Evolutionary conservation across 768 basidiomycete species (phyloP).

Genomic region (Coprinopsis strossmayeri): DNA sequence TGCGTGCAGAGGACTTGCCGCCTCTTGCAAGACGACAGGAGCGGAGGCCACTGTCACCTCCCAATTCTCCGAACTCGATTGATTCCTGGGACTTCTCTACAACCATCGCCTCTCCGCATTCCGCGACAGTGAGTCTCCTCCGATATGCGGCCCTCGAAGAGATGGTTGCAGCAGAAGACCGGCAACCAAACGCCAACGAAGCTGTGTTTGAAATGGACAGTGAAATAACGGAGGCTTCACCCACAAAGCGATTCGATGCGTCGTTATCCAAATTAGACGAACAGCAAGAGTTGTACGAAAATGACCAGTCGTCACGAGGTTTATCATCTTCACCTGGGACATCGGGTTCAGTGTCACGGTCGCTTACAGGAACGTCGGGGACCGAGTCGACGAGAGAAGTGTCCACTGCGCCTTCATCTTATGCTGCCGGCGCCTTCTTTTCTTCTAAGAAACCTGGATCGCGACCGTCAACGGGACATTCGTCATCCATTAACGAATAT

Average conservation of each 20-base stretch:
- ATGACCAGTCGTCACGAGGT: neutral
- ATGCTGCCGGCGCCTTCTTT: neutral
- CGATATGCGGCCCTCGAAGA: conserved; percentile 20
- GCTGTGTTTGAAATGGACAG: conserved; percentile 34
- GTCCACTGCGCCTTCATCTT: conserved; percentile 18
- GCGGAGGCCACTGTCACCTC: conserved; percentile 38
- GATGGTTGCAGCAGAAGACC: conserved; percentile 19
- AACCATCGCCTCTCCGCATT: conserved; percentile 37
- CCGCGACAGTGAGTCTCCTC: conserved; percentile 21
- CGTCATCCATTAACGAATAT: neutral
- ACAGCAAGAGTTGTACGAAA: neutral
- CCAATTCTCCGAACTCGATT: conserved; percentile 39
- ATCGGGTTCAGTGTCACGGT: neutral
- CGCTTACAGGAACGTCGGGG: neutral
- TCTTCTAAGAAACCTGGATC: neutral
- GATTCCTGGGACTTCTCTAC: conserved; percentile 81
- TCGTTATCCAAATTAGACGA: neutral
- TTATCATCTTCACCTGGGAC: neutral
- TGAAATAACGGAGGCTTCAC: conserved; percentile 14
- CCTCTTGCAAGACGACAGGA: conserved; percentile 72
- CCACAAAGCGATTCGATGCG: conserved; percentile 3
- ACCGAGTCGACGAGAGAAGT: conserved; percentile 3
- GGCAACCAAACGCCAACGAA: conserved; percentile 17
- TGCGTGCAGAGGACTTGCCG: conserved; percentile 55
- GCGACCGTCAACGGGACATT: neutral